Base-by-base conservation (phyloP, 2,329 filamentous ascomycete genomes). In the Beauveria varroae region DNA sequence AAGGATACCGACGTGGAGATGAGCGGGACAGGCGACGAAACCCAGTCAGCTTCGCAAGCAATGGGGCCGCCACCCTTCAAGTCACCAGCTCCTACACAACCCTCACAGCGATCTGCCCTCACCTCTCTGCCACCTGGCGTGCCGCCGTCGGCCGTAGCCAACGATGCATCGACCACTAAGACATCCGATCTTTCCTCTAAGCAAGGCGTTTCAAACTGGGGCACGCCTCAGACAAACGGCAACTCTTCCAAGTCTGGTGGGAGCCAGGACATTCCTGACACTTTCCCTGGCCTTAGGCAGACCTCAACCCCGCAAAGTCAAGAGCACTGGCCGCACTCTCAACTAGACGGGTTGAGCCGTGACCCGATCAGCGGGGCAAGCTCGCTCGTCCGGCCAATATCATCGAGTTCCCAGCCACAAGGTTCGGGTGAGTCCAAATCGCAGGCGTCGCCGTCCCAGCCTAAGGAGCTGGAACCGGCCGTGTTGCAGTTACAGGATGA, bases 161-260 rank as follows among this genome's bases (percentile, higher is more conserved):
- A 98, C 68, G 92, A 96, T 68, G 93, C 92, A 1, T 96, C 92
- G 2, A 96, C 93, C 1, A 96, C 93, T n/a, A 95, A 96, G 75
- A 93, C 90, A 2, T 91, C 90, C 1, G 86, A 89, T 64, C 83
- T 85, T 6, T 91, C 88, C 3, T 77, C 78, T 18, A 77, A 79
- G 57, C 87, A 86, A 14, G 86, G 84, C 5, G 10, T 50, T 1
- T 86, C 83, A 2, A 81, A 84, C 65, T 82, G 83, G 71, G 87
- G 88, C 70, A 90, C 88, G 0, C 89, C 93, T 70, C 81, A 83
- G 62, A 90, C 87, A 3, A 91, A 92, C 64, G 88, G 89, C 22
- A 68, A 56, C 14, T 57, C 60, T 14, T 53, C 47, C 26, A 69
- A 67, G 43, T 65, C 71, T 10, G 70, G 71, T 41, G 74, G 75